phyloP scores from a whole-genome alignment of 495 filamentous ascomycete species.

The Penicillium tannophilum region DNA sequence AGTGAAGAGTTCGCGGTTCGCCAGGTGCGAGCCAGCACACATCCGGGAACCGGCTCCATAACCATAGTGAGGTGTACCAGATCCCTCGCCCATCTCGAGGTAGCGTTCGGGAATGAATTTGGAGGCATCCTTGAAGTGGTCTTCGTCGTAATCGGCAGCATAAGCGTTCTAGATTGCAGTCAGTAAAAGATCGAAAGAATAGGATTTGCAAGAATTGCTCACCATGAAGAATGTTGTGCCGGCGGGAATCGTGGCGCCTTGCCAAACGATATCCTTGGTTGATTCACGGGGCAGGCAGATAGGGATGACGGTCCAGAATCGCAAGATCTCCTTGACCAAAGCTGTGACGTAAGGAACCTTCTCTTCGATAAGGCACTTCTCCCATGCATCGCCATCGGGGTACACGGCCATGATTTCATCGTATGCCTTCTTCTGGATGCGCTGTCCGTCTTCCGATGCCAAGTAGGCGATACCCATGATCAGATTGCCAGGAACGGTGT shows the following conservation, averaged over 20 bases:
- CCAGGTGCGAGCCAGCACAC: conserved; percentile 71
- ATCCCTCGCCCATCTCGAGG: conserved; percentile 54
- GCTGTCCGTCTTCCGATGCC: conserved; percentile 60
- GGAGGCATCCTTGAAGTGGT: conserved; percentile 62
- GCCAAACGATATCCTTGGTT: conserved; percentile 65
- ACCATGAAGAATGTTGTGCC: conserved; percentile 71
- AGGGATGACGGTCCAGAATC: conserved; percentile 75
- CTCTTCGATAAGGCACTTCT: conserved; percentile 64
- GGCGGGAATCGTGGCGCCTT: conserved; percentile 60
- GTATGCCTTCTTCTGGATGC: conserved; percentile 65
- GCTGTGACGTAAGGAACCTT: conserved; percentile 72
- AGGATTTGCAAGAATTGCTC: conserved; percentile 7
- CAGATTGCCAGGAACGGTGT: conserved; percentile 67
- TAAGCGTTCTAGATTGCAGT: conserved; percentile 57
- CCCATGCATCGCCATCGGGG: conserved; percentile 66
- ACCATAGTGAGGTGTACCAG: conserved; percentile 68
- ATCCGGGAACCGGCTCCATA: conserved; percentile 72
- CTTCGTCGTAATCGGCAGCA: conserved; percentile 67
- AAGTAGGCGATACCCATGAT: conserved; percentile 75
- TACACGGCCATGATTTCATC: conserved; percentile 66
- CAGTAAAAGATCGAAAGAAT: not conserved
- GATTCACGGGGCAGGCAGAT: conserved; percentile 67
- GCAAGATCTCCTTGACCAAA: conserved; percentile 67
- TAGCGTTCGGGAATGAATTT: conserved; percentile 67
- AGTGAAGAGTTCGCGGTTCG: conserved; percentile 68